Evolutionary conservation across 495 filamentous ascomycete species (phyloP).

Genomic region (Annulohypoxylon stygium): DNA sequence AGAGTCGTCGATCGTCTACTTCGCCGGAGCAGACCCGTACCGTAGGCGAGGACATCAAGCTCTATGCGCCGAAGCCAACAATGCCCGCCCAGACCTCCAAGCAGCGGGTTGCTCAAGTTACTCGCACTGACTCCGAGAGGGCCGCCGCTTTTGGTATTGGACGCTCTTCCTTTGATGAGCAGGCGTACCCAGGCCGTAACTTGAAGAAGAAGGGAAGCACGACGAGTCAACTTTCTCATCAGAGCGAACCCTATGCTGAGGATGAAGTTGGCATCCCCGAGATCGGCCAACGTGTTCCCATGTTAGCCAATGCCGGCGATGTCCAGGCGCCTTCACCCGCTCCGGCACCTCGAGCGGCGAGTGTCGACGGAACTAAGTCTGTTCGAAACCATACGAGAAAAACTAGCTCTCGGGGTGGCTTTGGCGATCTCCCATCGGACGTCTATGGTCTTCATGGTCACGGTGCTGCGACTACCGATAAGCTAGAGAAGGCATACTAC

Average conservation of each 20-base stretch:
- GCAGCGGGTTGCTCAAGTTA: constrained; percentile 81
- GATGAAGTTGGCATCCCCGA: constrained; percentile 90
- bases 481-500: constrained; percentile 89
- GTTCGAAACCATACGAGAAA: constrained; percentile 74
- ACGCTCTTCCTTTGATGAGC: constrained; percentile 66
- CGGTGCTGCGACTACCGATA: constrained; percentile 74
- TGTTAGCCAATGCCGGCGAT: constrained; percentile 94
- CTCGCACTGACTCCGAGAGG: constrained; percentile 87
- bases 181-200: constrained; percentile 50
- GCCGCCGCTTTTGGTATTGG: constrained; percentile 87
- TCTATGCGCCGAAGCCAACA: constrained; percentile 92
- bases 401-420: constrained; percentile 59
- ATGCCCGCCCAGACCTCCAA: constrained; percentile 82
- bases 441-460: constrained; percentile 92
- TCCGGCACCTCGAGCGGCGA: constrained; percentile 69
- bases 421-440: constrained; percentile 70
- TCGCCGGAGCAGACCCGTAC: constrained; percentile 78
- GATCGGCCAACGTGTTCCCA: constrained; percentile 90
- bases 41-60: constrained; percentile 81
- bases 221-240: constrained; percentile 66
- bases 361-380: constrained; percentile 68
- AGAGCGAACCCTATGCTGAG: constrained; percentile 62
- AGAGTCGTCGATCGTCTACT: constrained; percentile 51
- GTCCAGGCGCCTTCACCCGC: constrained; percentile 95
- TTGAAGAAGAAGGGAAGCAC: constrained; percentile 74